Percentiles rank a stretch among this genome's conserved stretches.
Evolutionary conservation across 352 stramenopile genomes (phyloP).

Genomic region (Hyphochytrium catenoides): DNA sequence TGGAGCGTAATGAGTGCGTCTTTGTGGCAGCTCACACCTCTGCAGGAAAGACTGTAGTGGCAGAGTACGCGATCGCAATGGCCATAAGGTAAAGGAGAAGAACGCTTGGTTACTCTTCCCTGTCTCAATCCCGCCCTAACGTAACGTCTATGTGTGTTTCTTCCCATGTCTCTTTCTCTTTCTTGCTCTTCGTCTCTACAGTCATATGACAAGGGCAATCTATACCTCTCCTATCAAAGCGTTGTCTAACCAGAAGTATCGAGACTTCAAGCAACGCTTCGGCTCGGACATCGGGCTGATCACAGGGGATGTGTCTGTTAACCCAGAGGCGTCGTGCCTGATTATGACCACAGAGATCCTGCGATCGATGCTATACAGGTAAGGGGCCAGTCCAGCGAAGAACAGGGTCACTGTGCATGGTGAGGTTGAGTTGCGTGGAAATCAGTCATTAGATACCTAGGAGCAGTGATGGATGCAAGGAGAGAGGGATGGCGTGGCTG

Average conservation of each 20-base stretch:
- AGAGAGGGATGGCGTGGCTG: no score
- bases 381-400: no score
- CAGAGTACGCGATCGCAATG: constrained; percentile 94
- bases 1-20: constrained; percentile 79
- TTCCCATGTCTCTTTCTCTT: no score
- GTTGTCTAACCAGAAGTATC: constrained; percentile 95
- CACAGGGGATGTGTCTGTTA: constrained; percentile 90
- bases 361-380: constrained; percentile 74
- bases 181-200: no score
- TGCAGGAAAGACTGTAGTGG: constrained; percentile 90
- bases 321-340: constrained; percentile 79
- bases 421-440: no score
- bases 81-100: constrained; percentile 63
- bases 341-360: constrained; percentile 98
- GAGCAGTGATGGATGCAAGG: no score
- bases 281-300: constrained; percentile 84
- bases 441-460: no score
- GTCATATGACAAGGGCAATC: constrained; percentile 58
- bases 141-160: background rate
- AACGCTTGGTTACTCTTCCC: no score
- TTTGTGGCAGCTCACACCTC: constrained; percentile 92
- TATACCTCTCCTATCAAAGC: constrained; percentile 98
- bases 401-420: no score
- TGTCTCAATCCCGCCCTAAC: background rate
- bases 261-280: constrained; percentile 83